A percentile compares a stretch with the other conserved stretches of the same genome.
Conservation (phyloP, 208 protist species). For the Crithidia brevicula region DNA sequence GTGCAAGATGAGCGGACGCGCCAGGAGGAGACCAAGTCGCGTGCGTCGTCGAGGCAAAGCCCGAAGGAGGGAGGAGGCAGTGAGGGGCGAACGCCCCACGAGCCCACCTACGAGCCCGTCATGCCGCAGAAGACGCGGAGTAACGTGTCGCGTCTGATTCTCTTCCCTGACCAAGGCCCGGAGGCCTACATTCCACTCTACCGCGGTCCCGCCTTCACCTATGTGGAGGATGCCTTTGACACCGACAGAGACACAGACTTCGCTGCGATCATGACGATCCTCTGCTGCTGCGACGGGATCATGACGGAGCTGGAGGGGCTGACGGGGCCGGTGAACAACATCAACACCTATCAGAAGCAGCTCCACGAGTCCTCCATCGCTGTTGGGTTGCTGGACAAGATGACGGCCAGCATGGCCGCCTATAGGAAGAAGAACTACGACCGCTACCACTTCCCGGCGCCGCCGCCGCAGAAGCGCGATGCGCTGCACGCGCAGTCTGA, state of each 20-base stretch:
- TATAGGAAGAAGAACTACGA: constrained; percentile 22
- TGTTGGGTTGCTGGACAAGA: constrained; percentile 30
- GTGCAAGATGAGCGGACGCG: constrained; percentile 1
- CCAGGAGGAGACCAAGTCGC: neutral
- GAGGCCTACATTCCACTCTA: constrained; percentile 29
- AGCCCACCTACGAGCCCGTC: constrained; percentile 16
- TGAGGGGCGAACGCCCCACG: neutral
- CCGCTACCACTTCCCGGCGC: constrained; percentile 29
- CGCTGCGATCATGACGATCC: constrained; percentile 30
- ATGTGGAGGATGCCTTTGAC: constrained; percentile 38
- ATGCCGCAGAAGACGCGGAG: constrained; percentile 15
- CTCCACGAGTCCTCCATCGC: constrained; percentile 41
- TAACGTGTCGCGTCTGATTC: constrained; percentile 14
- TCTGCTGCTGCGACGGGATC: constrained; percentile 34
- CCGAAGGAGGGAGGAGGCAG: neutral
- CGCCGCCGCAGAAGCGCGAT: constrained; percentile 23
- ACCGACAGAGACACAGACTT: constrained; percentile 40
- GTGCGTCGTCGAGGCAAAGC: neutral
- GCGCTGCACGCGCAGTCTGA: constrained; percentile 16
- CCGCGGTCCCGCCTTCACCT: constrained; percentile 35
- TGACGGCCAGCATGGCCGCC: constrained; percentile 22
- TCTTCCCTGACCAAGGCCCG: neutral
- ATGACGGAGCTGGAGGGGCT: constrained; percentile 38
- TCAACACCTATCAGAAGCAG: constrained; percentile 48
- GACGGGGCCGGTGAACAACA: constrained; percentile 16